A percentile compares a stretch with the other conserved stretches of the same genome.
Conservation (phyloP, 2,329 filamentous ascomycete species). For the Botrytis galanthina region DNA sequence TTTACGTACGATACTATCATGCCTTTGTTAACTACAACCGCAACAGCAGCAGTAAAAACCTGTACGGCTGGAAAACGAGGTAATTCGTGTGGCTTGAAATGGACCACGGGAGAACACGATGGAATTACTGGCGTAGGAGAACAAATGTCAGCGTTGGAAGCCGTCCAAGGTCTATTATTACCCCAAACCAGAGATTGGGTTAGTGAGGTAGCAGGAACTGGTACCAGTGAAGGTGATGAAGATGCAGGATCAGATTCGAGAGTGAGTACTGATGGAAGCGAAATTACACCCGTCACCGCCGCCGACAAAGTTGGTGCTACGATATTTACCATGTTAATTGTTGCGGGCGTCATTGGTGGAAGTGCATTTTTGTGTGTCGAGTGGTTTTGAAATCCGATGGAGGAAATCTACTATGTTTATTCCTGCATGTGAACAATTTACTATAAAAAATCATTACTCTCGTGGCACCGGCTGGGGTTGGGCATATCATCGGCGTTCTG, state of each 20-base stretch:
- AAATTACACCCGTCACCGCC: constrained; percentile 37
- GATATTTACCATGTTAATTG: constrained; percentile 55
- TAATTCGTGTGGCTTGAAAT: constrained; percentile 62
- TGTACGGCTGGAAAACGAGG: constrained; percentile 58
- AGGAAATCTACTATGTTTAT: constrained; percentile 7
- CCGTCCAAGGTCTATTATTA: constrained; percentile 36
- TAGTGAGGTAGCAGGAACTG: constrained; percentile 48
- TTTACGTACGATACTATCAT: constrained; percentile 52
- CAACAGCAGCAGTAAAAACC: constrained; percentile 58
- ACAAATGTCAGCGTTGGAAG: constrained; percentile 58
- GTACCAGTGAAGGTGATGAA: constrained; percentile 49
- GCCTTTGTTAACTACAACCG: constrained; percentile 52
- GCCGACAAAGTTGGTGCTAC: constrained; percentile 68
- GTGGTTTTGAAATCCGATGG: constrained; percentile 13
- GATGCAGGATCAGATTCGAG: constrained; percentile 25
- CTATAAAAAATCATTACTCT: background rate
- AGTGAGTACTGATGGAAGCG: constrained; percentile 9
- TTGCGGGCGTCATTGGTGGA: constrained; percentile 54
- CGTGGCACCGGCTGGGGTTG: background rate
- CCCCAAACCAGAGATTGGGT: constrained; percentile 41
- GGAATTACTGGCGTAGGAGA: constrained; percentile 49
- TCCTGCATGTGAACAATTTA: background rate
- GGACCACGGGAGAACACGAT: constrained; percentile 50
- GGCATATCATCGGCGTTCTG: constrained; percentile 8
- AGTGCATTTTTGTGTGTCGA: constrained; percentile 50